These are phyloP conservation scores for Actinomortierella ambigua DNA, from an alignment of 371 early-diverging fungal species.

Conservation along the genomic window DNA sequence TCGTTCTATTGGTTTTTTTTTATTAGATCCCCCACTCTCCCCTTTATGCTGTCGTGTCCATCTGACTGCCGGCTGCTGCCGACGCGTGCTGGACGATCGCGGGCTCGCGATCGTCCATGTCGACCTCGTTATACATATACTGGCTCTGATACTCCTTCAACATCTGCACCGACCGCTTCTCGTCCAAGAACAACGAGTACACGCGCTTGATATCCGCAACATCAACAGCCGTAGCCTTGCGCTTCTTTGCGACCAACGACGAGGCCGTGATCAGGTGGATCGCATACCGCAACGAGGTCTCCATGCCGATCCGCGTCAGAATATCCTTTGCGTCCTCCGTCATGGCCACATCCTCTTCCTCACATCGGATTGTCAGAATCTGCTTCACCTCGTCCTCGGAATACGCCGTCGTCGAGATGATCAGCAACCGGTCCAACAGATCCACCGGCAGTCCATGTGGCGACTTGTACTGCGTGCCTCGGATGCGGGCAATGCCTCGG, in stretches of 20 bases:
- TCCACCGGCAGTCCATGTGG: constrained; percentile 98
- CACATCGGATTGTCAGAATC: constrained; percentile 89
- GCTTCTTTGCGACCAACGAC: constrained; percentile 85
- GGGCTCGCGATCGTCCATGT: constrained; percentile 42
- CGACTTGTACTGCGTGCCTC: constrained; percentile 92
- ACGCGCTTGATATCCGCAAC: constrained; percentile 92
- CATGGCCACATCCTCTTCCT: constrained; percentile 98
- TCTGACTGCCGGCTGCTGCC: no score
- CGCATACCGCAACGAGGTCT: constrained; percentile 95
- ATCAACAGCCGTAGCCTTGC: constrained; percentile 90
- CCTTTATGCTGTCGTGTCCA: no score
- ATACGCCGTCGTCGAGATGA: constrained; percentile 91
- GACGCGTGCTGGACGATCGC: constrained; percentile 11
- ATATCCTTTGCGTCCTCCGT: constrained; percentile 89
- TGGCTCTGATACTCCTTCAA: constrained; percentile 90
- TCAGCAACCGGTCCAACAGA: constrained; percentile 92
- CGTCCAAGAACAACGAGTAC: constrained; percentile 94
- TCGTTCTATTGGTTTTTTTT: constrained; percentile 9
- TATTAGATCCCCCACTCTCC: no score
- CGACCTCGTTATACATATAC: constrained; percentile 87
- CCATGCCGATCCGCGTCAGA: constrained; percentile 89
- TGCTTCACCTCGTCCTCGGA: constrained; percentile 85
- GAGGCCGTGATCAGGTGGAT: constrained; percentile 97
- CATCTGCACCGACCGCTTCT: constrained; percentile 94
- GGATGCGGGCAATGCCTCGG: constrained; percentile 91